Conservation (phyloP, 2,329 filamentous ascomycete species). For the Cordyceps cateniannulata region DNA sequence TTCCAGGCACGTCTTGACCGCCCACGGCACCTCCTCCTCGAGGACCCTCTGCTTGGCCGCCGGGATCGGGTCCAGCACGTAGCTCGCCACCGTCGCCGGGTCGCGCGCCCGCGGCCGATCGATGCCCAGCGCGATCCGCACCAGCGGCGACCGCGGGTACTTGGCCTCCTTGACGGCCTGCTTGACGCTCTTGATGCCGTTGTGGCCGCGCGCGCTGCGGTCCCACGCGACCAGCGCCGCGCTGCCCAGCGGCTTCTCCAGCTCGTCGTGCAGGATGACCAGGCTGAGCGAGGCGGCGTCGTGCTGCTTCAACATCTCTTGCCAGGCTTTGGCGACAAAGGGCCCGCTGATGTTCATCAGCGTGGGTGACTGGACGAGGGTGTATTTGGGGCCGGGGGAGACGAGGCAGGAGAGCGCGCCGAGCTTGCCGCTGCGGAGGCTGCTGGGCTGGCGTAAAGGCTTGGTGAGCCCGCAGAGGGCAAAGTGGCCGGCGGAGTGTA, state of each 20-base stretch:
- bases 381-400: constrained; percentile 46
- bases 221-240: constrained; percentile 59
- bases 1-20: constrained; percentile 44
- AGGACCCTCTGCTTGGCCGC: constrained; percentile 43
- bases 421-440: constrained; percentile 40
- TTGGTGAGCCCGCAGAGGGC: constrained; percentile 58
- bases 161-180: constrained; percentile 37
- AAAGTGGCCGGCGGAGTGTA: constrained; percentile 83
- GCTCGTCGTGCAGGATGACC: constrained; percentile 82
- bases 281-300: constrained; percentile 38
- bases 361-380: constrained; percentile 66
- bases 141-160: constrained; percentile 38
- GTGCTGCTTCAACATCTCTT: constrained; percentile 40
- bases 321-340: constrained; percentile 61
- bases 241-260: constrained; percentile 65
- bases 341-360: constrained; percentile 82
- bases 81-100: constrained; percentile 60
- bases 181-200: constrained; percentile 65
- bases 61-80: constrained; percentile 68
- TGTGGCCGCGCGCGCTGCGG: constrained; percentile 63
- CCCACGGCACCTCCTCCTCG: constrained; percentile 43
- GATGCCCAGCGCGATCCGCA: constrained; percentile 74
- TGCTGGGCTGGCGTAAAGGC: constrained; percentile 34
- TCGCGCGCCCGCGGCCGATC: constrained; percentile 71
- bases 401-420: constrained; percentile 47